Evolutionary conservation across 116 monocot species (phyloP).

Genomic region (Posidonia oceanica): DNA sequence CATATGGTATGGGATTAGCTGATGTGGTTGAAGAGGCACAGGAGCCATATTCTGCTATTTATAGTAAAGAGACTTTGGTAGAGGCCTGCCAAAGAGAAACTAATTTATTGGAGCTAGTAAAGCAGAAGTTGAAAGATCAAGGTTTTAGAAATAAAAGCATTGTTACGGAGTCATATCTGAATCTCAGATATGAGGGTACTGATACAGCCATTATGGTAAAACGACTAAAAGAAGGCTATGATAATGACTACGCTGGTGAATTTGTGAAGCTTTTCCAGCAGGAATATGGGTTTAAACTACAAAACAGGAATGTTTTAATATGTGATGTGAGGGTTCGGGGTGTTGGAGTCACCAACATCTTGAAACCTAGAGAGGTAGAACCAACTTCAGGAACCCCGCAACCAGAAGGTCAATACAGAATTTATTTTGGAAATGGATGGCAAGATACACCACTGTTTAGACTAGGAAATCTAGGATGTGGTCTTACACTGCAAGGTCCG

Average conservation of each 20-base stretch:
- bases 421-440: constrained; percentile 84
- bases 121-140: constrained; percentile 55
- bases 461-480: constrained; percentile 69
- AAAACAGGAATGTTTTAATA: constrained; percentile 66
- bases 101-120: constrained; percentile 41
- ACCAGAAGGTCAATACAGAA: constrained; percentile 40
- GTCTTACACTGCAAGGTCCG: constrained; percentile 54
- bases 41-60: constrained; percentile 75
- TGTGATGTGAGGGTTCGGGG: constrained; percentile 89
- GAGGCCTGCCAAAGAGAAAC: constrained; percentile 60
- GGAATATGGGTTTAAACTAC: constrained; percentile 89
- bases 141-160: constrained; percentile 75
- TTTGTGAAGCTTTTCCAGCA: constrained; percentile 71
- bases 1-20: constrained; percentile 96
- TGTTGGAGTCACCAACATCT: constrained; percentile 69
- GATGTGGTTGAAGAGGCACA: constrained; percentile 90
- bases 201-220: constrained; percentile 98
- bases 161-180: constrained; percentile 59
- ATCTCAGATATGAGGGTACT: constrained; percentile 91
- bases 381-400: constrained; percentile 17
- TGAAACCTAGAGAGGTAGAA: constrained; percentile 52
- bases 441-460: constrained; percentile 58
- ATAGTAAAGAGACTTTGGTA: constrained; percentile 26
- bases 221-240: constrained; percentile 21
- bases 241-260: constrained; percentile 50